phyloP scores from a whole-genome alignment of 2,329 filamentous ascomycete species.

The Cordyceps militaris region DNA sequence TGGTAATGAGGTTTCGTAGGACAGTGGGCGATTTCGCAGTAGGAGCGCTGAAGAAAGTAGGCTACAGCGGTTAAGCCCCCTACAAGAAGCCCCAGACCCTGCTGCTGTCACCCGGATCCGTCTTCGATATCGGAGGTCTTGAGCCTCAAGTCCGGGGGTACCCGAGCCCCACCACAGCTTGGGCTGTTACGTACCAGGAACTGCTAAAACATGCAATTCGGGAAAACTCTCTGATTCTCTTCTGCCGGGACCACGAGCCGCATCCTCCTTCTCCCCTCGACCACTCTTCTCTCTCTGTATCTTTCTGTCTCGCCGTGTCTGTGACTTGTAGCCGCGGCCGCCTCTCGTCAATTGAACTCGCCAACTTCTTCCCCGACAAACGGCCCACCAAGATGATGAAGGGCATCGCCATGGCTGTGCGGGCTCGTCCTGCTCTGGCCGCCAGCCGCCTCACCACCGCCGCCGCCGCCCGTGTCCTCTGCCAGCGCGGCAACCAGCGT shows the following conservation, averaged over 20 bases:
- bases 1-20: neutral
- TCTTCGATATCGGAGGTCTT: constrained; percentile 4
- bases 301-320: constrained; percentile 8
- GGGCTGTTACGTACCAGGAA: constrained; percentile 14
- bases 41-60: neutral
- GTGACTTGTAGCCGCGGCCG: constrained; percentile 3
- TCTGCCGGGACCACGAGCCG: neutral
- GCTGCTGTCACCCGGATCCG: constrained; percentile 8
- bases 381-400: constrained; percentile 21
- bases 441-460: constrained; percentile 19
- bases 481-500: constrained; percentile 17
- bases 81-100: neutral
- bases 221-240: constrained; percentile 9
- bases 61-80: neutral
- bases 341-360: constrained; percentile 18
- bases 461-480: constrained; percentile 14
- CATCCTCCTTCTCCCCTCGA: constrained; percentile 10
- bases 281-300: constrained; percentile 10
- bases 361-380: neutral
- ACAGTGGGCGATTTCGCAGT: neutral
- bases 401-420: constrained; percentile 24
- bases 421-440: constrained; percentile 24
- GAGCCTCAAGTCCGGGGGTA: constrained; percentile 17
- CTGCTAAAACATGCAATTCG: constrained; percentile 13
- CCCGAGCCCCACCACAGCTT: constrained; percentile 21